These are phyloP conservation scores for Trypanosoma scelopori DNA, from an alignment of 208 protist species.

Conservation along the genomic window DNA sequence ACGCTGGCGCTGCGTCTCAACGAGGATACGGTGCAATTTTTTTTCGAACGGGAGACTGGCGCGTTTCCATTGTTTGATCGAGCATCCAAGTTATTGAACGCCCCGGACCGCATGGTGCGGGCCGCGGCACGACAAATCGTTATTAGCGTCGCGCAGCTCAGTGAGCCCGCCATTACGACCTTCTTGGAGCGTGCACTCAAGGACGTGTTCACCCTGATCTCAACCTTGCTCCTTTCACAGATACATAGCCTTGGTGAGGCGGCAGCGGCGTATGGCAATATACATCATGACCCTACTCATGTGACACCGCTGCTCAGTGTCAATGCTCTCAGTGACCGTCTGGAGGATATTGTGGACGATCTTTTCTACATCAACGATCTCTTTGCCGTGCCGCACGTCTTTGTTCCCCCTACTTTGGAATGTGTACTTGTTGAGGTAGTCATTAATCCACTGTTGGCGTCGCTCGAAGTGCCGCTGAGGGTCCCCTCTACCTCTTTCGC, in stretches of 20 bases:
- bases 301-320: slow-evolving; percentile 3
- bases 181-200: slow-evolving; percentile 47
- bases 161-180: slow-evolving; percentile 38
- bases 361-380: slow-evolving; percentile 86
- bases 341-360: slow-evolving; percentile 86
- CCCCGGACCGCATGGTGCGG: slow-evolving; percentile 69
- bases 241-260: slow-evolving; percentile 37
- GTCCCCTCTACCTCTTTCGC: neutral
- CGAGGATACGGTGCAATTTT: slow-evolving; percentile 78
- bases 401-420: slow-evolving; percentile 26
- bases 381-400: slow-evolving; percentile 33
- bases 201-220: slow-evolving; percentile 45
- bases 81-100: slow-evolving; percentile 55
- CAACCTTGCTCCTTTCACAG: slow-evolving; percentile 33
- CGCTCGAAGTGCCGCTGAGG: neutral
- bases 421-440: slow-evolving; percentile 21
- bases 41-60: slow-evolving; percentile 58
- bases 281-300: neutral
- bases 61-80: slow-evolving; percentile 78
- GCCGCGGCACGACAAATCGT: slow-evolving; percentile 81
- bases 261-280: slow-evolving; percentile 9
- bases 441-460: slow-evolving; percentile 11
- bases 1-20: slow-evolving; percentile 79
- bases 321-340: slow-evolving; percentile 19
- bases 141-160: slow-evolving; percentile 64